Percentiles rank a stretch among this genome's conserved stretches.
These are phyloP conservation scores for Colletotrichum orchidophilum DNA, from an alignment of 2,329 filamentous ascomycete species.

Conservation along the genomic window DNA sequence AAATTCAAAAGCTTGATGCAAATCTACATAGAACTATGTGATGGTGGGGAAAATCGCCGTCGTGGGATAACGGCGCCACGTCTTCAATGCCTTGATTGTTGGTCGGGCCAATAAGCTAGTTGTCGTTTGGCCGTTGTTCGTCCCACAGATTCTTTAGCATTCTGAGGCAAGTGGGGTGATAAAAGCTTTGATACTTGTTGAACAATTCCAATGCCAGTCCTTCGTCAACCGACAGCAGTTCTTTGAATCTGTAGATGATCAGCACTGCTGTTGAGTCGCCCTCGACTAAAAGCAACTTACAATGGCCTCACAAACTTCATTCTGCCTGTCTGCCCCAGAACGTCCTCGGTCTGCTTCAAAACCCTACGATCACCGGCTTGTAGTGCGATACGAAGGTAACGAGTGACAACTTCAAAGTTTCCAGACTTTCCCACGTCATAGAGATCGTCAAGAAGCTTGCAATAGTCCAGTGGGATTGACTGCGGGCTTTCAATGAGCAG, in stretches of 20 bases:
- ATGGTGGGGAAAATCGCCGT: too few relatives aligned
- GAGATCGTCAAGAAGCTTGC: not conserved
- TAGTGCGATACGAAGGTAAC: conserved; percentile 7
- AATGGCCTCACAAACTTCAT: conserved; percentile 23
- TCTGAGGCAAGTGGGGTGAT: conserved; percentile 17
- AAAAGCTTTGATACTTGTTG: not conserved
- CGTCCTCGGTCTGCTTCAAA: conserved; percentile 1
- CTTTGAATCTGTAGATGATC: not conserved
- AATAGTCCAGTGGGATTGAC: not conserved
- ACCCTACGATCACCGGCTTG: conserved; percentile 1
- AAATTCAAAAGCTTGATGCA: too few relatives aligned
- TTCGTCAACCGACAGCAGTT: not conserved
- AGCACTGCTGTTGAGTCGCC: not conserved
- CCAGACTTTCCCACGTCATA: conserved; percentile 2
- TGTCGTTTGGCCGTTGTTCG: not conserved
- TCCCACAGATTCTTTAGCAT: not conserved
- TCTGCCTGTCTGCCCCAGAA: conserved; percentile 13
- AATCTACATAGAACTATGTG: too few relatives aligned
- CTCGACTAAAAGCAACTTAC: not conserved
- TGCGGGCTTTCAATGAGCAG: conserved; percentile 1
- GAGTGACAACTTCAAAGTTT: conserved; percentile 3
- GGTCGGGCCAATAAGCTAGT: not conserved
- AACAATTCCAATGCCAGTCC: not conserved
- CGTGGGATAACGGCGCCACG: too few relatives aligned
- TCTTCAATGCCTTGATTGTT: too few relatives aligned